Conservation (phyloP, 345 rosid species). For the Hibiscus trionum region DNA sequence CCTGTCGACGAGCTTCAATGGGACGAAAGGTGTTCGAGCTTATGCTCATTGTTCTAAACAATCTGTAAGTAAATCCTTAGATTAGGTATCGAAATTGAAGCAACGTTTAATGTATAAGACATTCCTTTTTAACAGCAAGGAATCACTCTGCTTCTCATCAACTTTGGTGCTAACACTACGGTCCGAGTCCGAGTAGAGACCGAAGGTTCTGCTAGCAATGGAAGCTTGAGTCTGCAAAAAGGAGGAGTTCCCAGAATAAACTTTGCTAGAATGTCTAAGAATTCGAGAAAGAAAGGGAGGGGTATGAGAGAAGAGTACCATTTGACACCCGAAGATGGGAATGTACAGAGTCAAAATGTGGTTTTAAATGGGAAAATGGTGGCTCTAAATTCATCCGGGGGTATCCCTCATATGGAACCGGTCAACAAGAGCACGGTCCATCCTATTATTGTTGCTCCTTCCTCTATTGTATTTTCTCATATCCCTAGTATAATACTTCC, state of each 20-base stretch:
- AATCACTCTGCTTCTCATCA: constrained; percentile 57
- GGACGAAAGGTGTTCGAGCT: constrained; percentile 50
- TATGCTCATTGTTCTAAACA: constrained; percentile 78
- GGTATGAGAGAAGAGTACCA: constrained; percentile 70
- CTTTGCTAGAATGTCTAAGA: constrained; percentile 21
- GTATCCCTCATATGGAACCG: constrained; percentile 55
- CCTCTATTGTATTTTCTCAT: constrained; percentile 64
- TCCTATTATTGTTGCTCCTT: constrained; percentile 53
- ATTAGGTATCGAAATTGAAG: not conserved
- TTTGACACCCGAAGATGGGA: constrained; percentile 60
- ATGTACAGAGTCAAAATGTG: constrained; percentile 70
- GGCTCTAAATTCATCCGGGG: constrained; percentile 42
- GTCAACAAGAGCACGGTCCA: constrained; percentile 20
- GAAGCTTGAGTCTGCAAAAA: constrained; percentile 10
- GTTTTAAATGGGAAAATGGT: constrained; percentile 62
- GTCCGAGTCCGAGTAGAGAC: constrained; percentile 31
- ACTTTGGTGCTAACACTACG: constrained; percentile 50
- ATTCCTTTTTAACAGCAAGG: constrained; percentile 49
- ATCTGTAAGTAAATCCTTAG: constrained; percentile 36
- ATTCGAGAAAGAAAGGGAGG: constrained; percentile 22
- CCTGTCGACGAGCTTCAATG: constrained; percentile 53
- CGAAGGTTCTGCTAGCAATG: constrained; percentile 12
- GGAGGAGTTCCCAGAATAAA: constrained; percentile 11
- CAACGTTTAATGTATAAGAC: not conserved
- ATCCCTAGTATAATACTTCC: constrained; percentile 39